Conservation (phyloP, 2,329 filamentous ascomycete species). For the Colletotrichum filicis region DNA sequence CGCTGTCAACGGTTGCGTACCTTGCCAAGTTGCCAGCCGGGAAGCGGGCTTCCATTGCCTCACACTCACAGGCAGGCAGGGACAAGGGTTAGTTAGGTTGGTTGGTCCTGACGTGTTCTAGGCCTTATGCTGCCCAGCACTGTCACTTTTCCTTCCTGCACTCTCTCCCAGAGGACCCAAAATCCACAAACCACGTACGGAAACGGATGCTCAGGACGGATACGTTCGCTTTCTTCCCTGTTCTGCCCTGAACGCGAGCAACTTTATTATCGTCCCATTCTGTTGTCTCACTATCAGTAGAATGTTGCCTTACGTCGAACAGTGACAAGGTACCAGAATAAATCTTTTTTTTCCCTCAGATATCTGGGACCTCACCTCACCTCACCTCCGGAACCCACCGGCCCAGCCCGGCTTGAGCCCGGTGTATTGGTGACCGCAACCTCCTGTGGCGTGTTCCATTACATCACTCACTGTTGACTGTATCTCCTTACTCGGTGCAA, state of each 20-base stretch:
- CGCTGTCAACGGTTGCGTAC: neutral
- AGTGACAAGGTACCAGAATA: neutral
- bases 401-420: slow-evolving; percentile 12
- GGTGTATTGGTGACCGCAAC: slow-evolving; percentile 24
- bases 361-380: neutral
- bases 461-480: slow-evolving; percentile 15
- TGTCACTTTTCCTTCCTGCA: neutral
- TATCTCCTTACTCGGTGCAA: neutral
- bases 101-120: neutral
- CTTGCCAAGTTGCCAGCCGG: neutral
- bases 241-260: neutral
- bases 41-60: neutral
- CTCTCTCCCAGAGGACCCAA: neutral
- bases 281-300: neutral
- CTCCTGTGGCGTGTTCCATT: slow-evolving; percentile 26
- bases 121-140: neutral
- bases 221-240: neutral
- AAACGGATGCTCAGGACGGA: neutral
- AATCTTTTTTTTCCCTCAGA: neutral
- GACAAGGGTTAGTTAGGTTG: neutral
- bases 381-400: neutral
- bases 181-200: neutral
- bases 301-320: neutral
- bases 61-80: neutral
- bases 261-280: neutral